phyloP scores from a whole-genome alignment of 2,329 filamentous ascomycete genomes.

The Endocalyx cinctus region DNA sequence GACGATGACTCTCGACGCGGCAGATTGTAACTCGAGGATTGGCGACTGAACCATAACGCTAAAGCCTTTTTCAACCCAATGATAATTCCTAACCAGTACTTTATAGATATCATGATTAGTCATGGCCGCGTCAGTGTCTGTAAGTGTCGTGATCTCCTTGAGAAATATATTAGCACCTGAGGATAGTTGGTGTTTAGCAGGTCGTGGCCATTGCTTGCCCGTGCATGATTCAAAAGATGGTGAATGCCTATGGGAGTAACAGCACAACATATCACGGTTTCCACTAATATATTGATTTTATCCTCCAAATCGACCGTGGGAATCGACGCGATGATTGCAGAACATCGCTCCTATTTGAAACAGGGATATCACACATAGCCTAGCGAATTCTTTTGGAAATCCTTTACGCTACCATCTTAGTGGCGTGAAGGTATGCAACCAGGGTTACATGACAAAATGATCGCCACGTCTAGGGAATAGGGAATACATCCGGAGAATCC shows the following conservation, averaged over 20 bases:
- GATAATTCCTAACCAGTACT: slow-evolving; percentile 19
- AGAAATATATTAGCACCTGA: background rate
- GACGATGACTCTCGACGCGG: slow-evolving; percentile 11
- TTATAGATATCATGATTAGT: slow-evolving; percentile 3
- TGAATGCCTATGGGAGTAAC: background rate
- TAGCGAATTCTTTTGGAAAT: too few relatives aligned
- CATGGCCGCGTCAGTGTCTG: too few relatives aligned
- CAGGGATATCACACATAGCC: too few relatives aligned
- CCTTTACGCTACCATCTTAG: too few relatives aligned
- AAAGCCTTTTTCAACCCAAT: slow-evolving; percentile 13
- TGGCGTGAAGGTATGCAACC: too few relatives aligned
- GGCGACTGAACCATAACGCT: slow-evolving; percentile 19
- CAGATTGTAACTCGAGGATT: slow-evolving; percentile 9
- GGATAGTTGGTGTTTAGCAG: too few relatives aligned
- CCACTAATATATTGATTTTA: background rate
- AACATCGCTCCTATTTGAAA: background rate
- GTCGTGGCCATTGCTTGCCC: too few relatives aligned
- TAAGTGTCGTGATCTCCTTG: background rate
- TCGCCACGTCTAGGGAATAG: background rate
- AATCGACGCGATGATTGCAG: background rate
- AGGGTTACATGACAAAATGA: background rate
- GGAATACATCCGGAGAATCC: background rate
- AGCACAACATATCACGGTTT: background rate
- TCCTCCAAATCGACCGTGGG: background rate
- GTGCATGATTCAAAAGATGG: too few relatives aligned